Conservation (phyloP, 208 protist genomes). For the Crithidia acanthocephali region DNA sequence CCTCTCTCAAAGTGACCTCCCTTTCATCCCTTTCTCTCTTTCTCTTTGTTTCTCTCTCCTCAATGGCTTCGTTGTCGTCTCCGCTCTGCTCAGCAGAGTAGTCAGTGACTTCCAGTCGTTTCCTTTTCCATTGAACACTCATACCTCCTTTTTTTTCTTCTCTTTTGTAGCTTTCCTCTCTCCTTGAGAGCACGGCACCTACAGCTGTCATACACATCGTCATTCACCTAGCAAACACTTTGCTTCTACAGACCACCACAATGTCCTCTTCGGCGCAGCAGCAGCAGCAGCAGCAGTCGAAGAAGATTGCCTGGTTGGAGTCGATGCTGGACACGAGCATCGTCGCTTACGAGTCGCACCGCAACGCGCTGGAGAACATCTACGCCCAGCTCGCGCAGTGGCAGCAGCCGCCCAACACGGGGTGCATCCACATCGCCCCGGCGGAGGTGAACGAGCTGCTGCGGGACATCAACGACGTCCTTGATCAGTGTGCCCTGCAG, state of each 20-base stretch:
- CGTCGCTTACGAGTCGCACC: constrained; percentile 50
- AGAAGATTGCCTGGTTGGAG: constrained; percentile 43
- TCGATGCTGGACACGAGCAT: constrained; percentile 41
- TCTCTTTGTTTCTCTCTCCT: constrained; percentile 10
- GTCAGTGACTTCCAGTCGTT: neutral
- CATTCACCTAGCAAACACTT: no score
- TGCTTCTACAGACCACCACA: no score
- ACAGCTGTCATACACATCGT: no score
- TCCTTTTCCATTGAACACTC: neutral
- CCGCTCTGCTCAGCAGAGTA: no score
- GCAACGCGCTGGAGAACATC: constrained; percentile 48
- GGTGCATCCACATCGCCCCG: constrained; percentile 36
- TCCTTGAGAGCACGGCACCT: neutral
- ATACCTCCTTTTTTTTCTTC: constrained; percentile 5
- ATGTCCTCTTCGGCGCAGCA: no score
- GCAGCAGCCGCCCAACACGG: constrained; percentile 23
- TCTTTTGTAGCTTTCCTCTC: neutral
- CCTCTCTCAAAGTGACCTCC: no score
- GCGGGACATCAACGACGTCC: constrained; percentile 39
- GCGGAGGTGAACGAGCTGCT: constrained; percentile 28
- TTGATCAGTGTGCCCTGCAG: constrained; percentile 36
- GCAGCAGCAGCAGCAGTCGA: constrained; percentile 1
- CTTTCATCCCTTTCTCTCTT: neutral
- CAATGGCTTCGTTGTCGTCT: no score
- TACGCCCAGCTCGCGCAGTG: constrained; percentile 33